Evolutionary conservation across 1,284 basidiomycete species (phyloP), one percentile per base, ranked within the genome.

Genomic region (Caloboletus inedulis): DNA sequence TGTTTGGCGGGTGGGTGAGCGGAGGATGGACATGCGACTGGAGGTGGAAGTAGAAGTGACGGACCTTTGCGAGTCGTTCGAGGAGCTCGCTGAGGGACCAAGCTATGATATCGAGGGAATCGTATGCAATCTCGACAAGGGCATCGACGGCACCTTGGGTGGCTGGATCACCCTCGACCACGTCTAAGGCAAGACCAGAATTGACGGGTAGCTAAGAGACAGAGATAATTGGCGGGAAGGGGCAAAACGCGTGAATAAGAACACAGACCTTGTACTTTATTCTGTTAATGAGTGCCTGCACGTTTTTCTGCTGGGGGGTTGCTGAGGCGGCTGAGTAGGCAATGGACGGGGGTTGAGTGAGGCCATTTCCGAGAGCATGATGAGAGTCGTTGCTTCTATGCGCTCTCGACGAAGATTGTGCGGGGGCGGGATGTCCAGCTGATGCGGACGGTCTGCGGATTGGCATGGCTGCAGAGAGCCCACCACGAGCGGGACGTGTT

Each of bases 81-180:
- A 94, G 70, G 23, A 89, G 75, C 57, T 87, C 84, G 39, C 82
- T 81, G 44, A 95, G 72, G n/a, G 84, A 83, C 73, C 84, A 87
- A 3, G 85, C 84, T 43, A 94, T 90, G 55, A 88, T 80, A 61
- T 91, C 84, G 50, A 92, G 70, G 16, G 86, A 85, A 57, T 91
- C 86, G 49, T 77, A 74, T 1, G 91, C 83, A 18, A 94, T 77
- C 44, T 90, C 84, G n/a, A 90, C 80, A 21, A 95, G 74, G 13
- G 89, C 83, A 59, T 87, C 80, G 37, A 94, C 82, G 7, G 87
- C 82, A 61, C 89, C 82, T 61, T 83, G 80, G 0, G 88, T 81
- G 2, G 87, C 82, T 35, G 77, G 74, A 69, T 94, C 90, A 7
- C 77, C 75, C 71, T 94, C 92, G 54, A 94, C 74, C 39, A 82